Base-by-base conservation (phyloP, 345 rosid genomes). In the Stellera chamaejasme region DNA sequence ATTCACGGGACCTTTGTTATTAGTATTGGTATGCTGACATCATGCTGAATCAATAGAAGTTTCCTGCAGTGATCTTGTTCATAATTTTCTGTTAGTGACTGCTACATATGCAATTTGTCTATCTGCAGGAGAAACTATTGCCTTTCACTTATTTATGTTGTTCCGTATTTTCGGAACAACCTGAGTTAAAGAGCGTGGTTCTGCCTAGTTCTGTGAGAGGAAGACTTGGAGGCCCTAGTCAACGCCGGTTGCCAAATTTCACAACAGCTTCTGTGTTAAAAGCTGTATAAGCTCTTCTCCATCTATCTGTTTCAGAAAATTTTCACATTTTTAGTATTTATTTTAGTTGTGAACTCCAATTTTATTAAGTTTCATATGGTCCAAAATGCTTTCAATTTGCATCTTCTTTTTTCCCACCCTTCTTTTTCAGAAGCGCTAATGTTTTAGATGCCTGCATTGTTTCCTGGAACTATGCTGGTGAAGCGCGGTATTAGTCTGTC, bases 151-250 rank as follows among this genome's bases (percentile, higher is more conserved):
- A 79, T 41, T 58, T 67, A 45, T 85, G 83, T 51, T 88, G 79
- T 60, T 80, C 88, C 19, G 63, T 85, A 68, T 84, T 88, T 70
- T 82, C 77, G 81, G 79, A 81, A 48, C 54, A 56, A 61, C 53
- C 48, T 60, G 73, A 56, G 59, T 55, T 74, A 49, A 82, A 72
- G 53, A 74, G 72, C 55, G 60, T 70, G 28, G 69, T 59, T 66
- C 70, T 92, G 57, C 86, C 98, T 64, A 60, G 83, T 68, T 77
- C 95, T 52, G 82, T 92, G 27, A 75, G 56, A 60, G 98, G 98
- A 70, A 92, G 76, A 74, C 87, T 92, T 56, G 98, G 95, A 50
- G 98, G 98, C 26, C 98, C 88, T 55, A 92, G 96, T 85, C 98
- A 88, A 72, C 92, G 96, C 10, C 82, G 98, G 52, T 69, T 92